Percentiles rank a stretch among this genome's conserved stretches.
Conservation (phyloP, 208 protist genomes). For the Tritrichomonas foetus region DNA sequence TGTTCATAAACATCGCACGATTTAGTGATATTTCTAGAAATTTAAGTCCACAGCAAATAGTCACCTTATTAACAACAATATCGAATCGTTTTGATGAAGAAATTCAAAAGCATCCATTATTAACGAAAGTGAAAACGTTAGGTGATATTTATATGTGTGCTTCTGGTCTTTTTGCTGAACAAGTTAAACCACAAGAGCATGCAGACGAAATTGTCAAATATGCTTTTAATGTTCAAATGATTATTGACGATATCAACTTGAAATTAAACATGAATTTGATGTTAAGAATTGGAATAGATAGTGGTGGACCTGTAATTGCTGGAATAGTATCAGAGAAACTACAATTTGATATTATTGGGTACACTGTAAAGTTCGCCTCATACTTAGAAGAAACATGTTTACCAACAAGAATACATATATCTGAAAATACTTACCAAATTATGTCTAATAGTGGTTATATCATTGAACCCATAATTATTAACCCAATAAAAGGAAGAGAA, state of each 20-base stretch:
- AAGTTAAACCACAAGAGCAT: not conserved
- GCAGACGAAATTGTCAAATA: not conserved
- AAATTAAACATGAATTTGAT: not conserved
- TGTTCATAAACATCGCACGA: not conserved
- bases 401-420: too few relatives aligned
- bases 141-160: conserved; percentile 7
- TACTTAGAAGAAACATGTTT: not conserved
- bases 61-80: not conserved
- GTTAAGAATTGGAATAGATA: not conserved
- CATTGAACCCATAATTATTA: too few relatives aligned
- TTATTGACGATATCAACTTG: not conserved
- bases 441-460: too few relatives aligned
- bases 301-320: not conserved
- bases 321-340: not conserved
- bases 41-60: not conserved
- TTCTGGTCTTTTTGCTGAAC: not conserved
- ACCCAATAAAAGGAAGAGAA: too few relatives aligned
- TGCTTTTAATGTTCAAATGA: not conserved
- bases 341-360: not conserved
- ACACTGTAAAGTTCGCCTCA: not conserved
- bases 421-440: too few relatives aligned
- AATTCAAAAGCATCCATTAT: not conserved
- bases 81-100: not conserved
- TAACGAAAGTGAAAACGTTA: not conserved
- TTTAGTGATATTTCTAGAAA: not conserved